Conservation (phyloP, 441 rosid genomes). For the Populus hybrid region DNA sequence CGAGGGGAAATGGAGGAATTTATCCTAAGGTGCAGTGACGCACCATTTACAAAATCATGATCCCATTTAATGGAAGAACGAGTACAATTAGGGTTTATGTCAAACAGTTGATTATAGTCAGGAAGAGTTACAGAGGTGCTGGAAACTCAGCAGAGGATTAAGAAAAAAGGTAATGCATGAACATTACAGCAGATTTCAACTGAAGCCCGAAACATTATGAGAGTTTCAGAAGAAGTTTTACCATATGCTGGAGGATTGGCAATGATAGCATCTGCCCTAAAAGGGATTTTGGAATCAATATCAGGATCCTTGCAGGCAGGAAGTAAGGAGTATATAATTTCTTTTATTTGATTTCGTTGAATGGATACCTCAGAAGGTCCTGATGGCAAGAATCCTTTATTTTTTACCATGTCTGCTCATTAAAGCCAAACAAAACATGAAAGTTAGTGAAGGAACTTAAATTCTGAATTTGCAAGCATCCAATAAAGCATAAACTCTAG, state of each 20-base stretch:
- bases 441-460: slow-evolving; percentile 14
- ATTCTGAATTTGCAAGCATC: slow-evolving; percentile 10
- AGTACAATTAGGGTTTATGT: background rate
- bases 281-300: slow-evolving; percentile 73
- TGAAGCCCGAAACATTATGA: slow-evolving; percentile 1
- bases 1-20: background rate
- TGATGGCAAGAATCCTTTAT: slow-evolving; percentile 96
- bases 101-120: background rate
- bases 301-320: slow-evolving; percentile 96
- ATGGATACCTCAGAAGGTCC: slow-evolving; percentile 95
- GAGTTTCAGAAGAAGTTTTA: slow-evolving; percentile 30
- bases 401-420: slow-evolving; percentile 94
- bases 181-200: background rate
- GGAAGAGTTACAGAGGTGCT: background rate
- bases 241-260: slow-evolving; percentile 99
- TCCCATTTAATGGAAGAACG: background rate
- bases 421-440: slow-evolving; percentile 19
- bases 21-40: background rate
- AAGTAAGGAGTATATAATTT: slow-evolving; percentile 80
- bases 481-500: background rate
- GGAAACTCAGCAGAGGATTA: background rate
- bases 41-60: background rate
- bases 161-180: too few species aligned
- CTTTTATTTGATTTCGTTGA: slow-evolving; percentile 89
- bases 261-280: slow-evolving; percentile 96